Base-by-base conservation (phyloP, 2,329 filamentous ascomycete genomes). In the Colletotrichum orchidophilum region DNA sequence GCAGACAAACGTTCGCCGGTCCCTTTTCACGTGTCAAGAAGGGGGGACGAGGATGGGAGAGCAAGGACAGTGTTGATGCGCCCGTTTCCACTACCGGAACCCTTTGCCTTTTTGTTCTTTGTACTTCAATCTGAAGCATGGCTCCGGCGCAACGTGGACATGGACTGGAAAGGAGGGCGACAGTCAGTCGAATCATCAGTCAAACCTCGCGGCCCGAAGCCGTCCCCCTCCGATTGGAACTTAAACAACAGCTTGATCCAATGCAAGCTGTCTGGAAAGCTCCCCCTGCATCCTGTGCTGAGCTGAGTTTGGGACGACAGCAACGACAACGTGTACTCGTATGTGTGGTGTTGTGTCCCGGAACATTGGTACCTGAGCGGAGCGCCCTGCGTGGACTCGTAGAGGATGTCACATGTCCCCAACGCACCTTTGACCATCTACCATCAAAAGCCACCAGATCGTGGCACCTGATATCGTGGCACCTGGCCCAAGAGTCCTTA, bases 151-250 rank as follows among this genome's bases (percentile, higher is more conserved):
- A 57, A 55, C 50, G 33, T 64, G 50, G 61, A 53, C 68, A 68
- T 58, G 67, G 50, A 58, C 59, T 63, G 46, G 46, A n/a, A 18
- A 33, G 31, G 50, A 58, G 59, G 54, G 39, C 50, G 46, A 33
- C 39, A 71, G 58, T 68, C 64, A 63, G 68, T 71, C 21, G 63
- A 71, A 67, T 57, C 68, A 58, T 67, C 50, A 58, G 63, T 63
- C 67, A 70, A 71, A 71, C 64, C 68, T 68, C 21, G 60, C 68
- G 68, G 68, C 68, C 68, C 64, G 68, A 71, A 71, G 64, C 64
- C 68, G 68, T 58, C 24, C 54, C 31, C 42, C 63, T 66, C 64
- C 68, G 68, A 71, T 68, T 71, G 68, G 68, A 63, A 63, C 33
- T 46, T 58, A 63, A 68, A 71, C 68, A 63, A 53, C 68, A 71